A percentile compares a stretch with the other conserved stretches of the same genome.
Evolutionary conservation across 208 protist species (phyloP).

Genomic region (Leishmania guyanensis): DNA sequence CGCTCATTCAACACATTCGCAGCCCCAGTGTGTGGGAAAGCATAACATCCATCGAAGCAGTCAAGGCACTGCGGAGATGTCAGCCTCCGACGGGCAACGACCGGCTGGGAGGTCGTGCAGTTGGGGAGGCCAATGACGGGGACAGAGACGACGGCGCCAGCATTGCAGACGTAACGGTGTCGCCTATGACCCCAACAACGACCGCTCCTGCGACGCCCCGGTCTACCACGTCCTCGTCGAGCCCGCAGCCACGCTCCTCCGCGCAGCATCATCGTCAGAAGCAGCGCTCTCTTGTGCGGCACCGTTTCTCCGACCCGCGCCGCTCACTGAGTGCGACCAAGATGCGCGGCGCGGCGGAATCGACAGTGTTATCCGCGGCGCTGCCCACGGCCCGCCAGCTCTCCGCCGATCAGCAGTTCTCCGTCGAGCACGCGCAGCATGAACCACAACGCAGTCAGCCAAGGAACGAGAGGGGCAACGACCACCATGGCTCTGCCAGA

Average conservation of each 20-base stretch:
- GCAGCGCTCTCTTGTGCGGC: not conserved
- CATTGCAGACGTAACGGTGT: conserved; percentile 35
- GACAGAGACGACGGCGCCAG: conserved; percentile 14
- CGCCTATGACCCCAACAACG: conserved; percentile 30
- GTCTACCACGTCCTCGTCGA: not conserved
- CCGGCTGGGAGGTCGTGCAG: no score
- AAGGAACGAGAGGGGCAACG: not conserved
- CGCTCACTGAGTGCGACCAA: not conserved
- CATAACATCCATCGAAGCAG: not conserved
- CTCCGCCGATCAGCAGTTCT: conserved; percentile 20
- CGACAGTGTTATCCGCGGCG: not conserved
- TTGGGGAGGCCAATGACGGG: not conserved
- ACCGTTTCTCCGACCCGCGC: not conserved
- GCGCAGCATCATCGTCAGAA: not conserved
- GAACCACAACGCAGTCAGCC: not conserved
- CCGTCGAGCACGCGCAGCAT: conserved; percentile 8
- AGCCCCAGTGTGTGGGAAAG: conserved; percentile 24
- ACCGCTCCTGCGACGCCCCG: conserved; percentile 10
- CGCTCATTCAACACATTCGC: conserved; percentile 57
- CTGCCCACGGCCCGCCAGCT: conserved; percentile 29
- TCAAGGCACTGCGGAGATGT: not conserved
- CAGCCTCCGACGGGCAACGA: not conserved
- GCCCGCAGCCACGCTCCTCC: not conserved
- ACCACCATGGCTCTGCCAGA: not conserved
- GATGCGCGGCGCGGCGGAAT: not conserved